Percentiles rank a stretch among this genome's conserved stretches.
phyloP scores from a whole-genome alignment of 805 yeast species.

The Pichia heedii region DNA sequence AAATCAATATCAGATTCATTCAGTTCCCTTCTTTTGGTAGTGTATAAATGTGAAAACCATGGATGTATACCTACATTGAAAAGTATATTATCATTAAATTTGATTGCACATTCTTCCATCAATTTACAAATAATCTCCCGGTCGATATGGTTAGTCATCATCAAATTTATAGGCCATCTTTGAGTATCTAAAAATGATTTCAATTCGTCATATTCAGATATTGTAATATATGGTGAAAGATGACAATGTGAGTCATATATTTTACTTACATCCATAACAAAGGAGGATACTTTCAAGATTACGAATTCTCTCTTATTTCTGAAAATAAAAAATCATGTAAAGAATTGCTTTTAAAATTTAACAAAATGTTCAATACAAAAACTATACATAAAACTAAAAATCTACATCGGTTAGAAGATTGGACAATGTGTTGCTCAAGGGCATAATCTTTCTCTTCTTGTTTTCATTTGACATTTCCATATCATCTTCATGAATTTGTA shows the following conservation, averaged over 20 bases:
- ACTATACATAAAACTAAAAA: too few species aligned
- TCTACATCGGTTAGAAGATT: too few species aligned
- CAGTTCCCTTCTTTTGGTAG: slow-evolving; percentile 8
- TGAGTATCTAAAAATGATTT: not conserved
- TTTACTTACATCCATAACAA: not conserved
- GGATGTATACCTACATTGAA: slow-evolving; percentile 80
- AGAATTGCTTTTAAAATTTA: too few species aligned
- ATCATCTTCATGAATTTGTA: too few species aligned
- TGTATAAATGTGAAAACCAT: slow-evolving; percentile 72
- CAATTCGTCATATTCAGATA: not conserved
- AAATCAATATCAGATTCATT: slow-evolving; percentile 9
- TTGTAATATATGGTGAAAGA: slow-evolving; percentile 20
- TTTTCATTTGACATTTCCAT: too few species aligned
- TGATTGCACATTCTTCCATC: slow-evolving; percentile 6
- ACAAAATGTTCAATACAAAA: too few species aligned
- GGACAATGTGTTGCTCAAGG: too few species aligned
- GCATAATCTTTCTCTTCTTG: too few species aligned
- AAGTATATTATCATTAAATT: slow-evolving; percentile 16
- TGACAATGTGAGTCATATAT: slow-evolving; percentile 35
- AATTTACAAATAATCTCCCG: slow-evolving; percentile 17
- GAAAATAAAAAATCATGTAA: too few species aligned
- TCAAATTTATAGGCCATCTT: slow-evolving; percentile 23
- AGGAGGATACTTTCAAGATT: too few species aligned
- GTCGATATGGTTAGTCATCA: slow-evolving; percentile 42
- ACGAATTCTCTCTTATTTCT: too few species aligned